Conservation (phyloP, 2,329 filamentous ascomycete species). For the Botrytis deweyae region DNA sequence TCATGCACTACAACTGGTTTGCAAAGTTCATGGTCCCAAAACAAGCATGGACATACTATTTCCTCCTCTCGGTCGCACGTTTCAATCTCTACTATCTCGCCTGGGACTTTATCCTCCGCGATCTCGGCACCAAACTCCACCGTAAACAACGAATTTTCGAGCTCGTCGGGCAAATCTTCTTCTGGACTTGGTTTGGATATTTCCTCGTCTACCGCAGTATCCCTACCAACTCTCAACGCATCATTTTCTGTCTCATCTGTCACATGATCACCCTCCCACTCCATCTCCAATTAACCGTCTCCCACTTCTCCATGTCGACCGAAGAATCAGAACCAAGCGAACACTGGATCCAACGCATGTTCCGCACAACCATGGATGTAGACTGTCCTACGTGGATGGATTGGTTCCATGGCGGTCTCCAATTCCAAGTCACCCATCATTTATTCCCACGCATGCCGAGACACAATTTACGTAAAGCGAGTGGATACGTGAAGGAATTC, state of each 20-base stretch:
- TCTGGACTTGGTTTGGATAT: constrained; percentile 88
- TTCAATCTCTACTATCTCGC: constrained; percentile 86
- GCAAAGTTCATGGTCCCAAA: constrained; percentile 72
- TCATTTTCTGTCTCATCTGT: constrained; percentile 75
- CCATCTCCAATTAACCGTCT: constrained; percentile 87
- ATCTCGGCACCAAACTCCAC: constrained; percentile 68
- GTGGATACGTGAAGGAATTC: constrained; percentile 76
- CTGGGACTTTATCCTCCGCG: constrained; percentile 71
- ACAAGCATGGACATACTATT: constrained; percentile 82
- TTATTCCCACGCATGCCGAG: constrained; percentile 80
- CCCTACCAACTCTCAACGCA: constrained; percentile 65
- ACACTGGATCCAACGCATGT: constrained; percentile 86
- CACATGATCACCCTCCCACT: constrained; percentile 79
- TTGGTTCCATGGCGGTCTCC: constrained; percentile 83
- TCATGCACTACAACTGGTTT: constrained; percentile 74
- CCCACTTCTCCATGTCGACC: constrained; percentile 92
- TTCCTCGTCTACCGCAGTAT: constrained; percentile 70
- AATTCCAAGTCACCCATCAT: constrained; percentile 88
- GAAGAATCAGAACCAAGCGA: constrained; percentile 79
- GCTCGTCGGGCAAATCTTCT: constrained; percentile 72
- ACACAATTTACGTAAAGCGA: constrained; percentile 75
- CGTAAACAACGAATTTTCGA: constrained; percentile 84
- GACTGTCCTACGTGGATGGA: constrained; percentile 87
- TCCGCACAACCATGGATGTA: constrained; percentile 91
- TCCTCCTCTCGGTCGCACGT: constrained; percentile 74